Base-by-base conservation (phyloP, 2,329 filamentous ascomycete species). In the Leptographium galeiforme region DNA sequence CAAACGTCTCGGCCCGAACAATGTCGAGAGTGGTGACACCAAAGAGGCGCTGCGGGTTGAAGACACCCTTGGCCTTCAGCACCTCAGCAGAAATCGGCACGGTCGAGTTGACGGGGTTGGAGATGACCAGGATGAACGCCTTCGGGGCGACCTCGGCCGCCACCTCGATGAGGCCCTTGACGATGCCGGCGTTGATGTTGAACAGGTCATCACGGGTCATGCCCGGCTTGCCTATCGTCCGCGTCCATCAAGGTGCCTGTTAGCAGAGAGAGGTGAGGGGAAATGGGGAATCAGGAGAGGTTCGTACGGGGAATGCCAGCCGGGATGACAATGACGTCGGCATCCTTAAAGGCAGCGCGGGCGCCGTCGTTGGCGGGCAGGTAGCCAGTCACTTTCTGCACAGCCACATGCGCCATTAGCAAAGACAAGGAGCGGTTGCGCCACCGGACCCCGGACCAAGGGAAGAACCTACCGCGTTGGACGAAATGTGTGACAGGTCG, bases 141-240 rank as follows among this genome's bases (percentile, higher is more conserved):
- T 96, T 94, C 68, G 93, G 93, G 68, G 84, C 84, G 66, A 85
- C 82, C 68, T 96, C 84, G 63, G 91, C 89, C 63, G 89, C 82
- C 52, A 87, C 84, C 77, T 95, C 86, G 63, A 94, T 85, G 61
- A 98, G 79, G 63, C 88, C 89, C 74, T 93, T 89, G 67, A 98
- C 93, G 67, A 98, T 98, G 64, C 90, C 88, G 57, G 93, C 93
- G 71, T 98, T 98, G 79, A 96, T 95, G 76, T 96, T 96, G 86
- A 98, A 98, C 56, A 98, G 87, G 68, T 97, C 93, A 66, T 98
- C 93, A 75, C 93, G 89, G 71, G 87, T 96, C 93, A 98, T 98
- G 66, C 93, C 93, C 64, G 93, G 93, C 81, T 97, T 97, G 74
- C 91, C 91, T 96, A 60, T 52, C n/a, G 36, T 32, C 36, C 7